Conservation (phyloP, 768 basidiomycete genomes). For the Phlebiopsis gigantea region DNA sequence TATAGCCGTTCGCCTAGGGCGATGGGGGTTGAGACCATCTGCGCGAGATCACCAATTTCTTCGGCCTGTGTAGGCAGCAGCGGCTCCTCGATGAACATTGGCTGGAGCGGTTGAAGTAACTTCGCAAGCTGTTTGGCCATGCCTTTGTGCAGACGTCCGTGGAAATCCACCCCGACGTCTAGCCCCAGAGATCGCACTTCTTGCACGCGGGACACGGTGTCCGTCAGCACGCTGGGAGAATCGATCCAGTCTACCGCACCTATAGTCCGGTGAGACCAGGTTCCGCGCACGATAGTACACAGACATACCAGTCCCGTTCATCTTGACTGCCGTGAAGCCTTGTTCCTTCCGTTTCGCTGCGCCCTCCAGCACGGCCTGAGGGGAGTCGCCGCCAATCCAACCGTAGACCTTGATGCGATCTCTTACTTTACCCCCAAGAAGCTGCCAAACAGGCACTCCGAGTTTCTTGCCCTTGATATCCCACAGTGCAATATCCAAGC, state of each 20-base stretch:
- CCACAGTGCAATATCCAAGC: conserved; percentile 68
- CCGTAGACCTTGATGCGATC: conserved; percentile 54
- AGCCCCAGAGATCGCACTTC: conserved; percentile 39
- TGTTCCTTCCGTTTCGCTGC: conserved; percentile 51
- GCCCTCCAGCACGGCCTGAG: conserved; percentile 42
- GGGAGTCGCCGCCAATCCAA: conserved; percentile 48
- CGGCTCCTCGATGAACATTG: conserved; percentile 66
- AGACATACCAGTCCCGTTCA: conserved; percentile 55
- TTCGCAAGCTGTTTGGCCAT: conserved; percentile 67
- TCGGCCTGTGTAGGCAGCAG: conserved; percentile 54
- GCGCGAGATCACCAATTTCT: conserved; percentile 56
- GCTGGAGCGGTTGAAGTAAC: conserved; percentile 51
- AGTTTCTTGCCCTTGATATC: conserved; percentile 78
- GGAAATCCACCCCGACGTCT: conserved; percentile 68
- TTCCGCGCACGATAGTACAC: not conserved
- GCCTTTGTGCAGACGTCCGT: conserved; percentile 62
- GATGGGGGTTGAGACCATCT: conserved; percentile 52
- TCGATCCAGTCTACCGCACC: conserved; percentile 42
- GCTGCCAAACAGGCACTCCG: conserved; percentile 49
- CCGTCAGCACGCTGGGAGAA: conserved; percentile 46
- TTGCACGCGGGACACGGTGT: conserved; percentile 48
- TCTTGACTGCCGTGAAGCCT: conserved; percentile 69
- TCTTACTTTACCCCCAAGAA: conserved; percentile 66
- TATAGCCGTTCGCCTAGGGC: conserved; percentile 62
- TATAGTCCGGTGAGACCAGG: not conserved